phyloP scores from a whole-genome alignment of 1,284 basidiomycete genomes.

The Marasmius oreades region DNA sequence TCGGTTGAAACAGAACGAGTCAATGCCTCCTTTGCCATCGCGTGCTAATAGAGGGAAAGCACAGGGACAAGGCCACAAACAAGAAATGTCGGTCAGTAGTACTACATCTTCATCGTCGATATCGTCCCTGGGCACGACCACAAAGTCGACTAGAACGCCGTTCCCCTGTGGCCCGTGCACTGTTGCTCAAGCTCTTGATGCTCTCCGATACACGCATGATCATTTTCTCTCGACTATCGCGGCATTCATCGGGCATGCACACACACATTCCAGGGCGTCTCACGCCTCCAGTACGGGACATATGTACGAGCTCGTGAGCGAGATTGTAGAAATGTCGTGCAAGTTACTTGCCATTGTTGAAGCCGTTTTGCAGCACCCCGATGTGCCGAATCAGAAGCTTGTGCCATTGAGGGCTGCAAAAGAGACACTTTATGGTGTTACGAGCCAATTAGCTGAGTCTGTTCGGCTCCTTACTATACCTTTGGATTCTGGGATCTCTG shows the following conservation, averaged over 20 bases:
- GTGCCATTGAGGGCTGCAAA: slow-evolving; percentile 68
- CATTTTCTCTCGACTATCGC: slow-evolving; percentile 91
- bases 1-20: slow-evolving; percentile 20
- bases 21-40: slow-evolving; percentile 29
- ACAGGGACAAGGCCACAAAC: slow-evolving; percentile 35
- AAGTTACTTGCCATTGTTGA: slow-evolving; percentile 92
- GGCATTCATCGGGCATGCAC: slow-evolving; percentile 95
- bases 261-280: slow-evolving; percentile 84
- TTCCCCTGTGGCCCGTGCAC: slow-evolving; percentile 72
- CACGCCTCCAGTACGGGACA: slow-evolving; percentile 92
- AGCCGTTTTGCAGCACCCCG: slow-evolving; percentile 72
- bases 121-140: slow-evolving; percentile 52
- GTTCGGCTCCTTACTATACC: slow-evolving; percentile 69
- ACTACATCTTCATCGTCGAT: slow-evolving; percentile 48
- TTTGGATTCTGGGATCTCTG: slow-evolving; percentile 48
- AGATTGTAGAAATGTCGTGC: slow-evolving; percentile 91
- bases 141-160: slow-evolving; percentile 41
- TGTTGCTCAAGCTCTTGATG: slow-evolving; percentile 63
- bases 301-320: slow-evolving; percentile 90
- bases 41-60: slow-evolving; percentile 14
- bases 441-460: slow-evolving; percentile 84
- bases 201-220: slow-evolving; percentile 77
- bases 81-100: slow-evolving; percentile 57
- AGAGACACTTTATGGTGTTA: slow-evolving; percentile 82
- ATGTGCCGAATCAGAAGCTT: slow-evolving; percentile 52